Conservation (phyloP, 441 rosid species). For the Arabidopsis hybrid region DNA sequence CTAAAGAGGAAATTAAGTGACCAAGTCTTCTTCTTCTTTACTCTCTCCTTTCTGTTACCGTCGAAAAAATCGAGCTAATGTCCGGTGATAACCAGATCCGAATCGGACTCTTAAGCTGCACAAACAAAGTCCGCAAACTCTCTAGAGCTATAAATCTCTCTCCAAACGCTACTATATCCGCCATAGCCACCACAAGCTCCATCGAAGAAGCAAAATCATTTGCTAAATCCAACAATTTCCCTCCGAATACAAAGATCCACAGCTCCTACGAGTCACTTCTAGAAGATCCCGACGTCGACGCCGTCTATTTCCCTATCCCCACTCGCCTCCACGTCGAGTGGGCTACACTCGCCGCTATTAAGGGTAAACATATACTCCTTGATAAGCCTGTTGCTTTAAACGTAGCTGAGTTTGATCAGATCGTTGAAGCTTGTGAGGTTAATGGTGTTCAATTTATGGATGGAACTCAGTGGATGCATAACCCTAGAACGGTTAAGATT, state of each 20-base stretch:
- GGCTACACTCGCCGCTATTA: constrained; percentile 66
- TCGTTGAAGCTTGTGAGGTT: constrained; percentile 64
- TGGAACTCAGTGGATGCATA: constrained; percentile 87
- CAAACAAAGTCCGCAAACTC: constrained; percentile 68
- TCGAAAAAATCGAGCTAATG: neutral
- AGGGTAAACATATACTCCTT: constrained; percentile 74
- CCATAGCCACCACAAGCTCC: constrained; percentile 63
- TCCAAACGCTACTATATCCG: constrained; percentile 68
- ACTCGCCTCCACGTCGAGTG: constrained; percentile 75
- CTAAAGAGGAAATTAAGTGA: neutral
- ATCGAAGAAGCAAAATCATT: constrained; percentile 60
- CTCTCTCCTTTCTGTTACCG: neutral
- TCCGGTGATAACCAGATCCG: constrained; percentile 39
- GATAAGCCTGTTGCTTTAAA: constrained; percentile 80
- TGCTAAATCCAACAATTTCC: constrained; percentile 63
- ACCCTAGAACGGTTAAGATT: constrained; percentile 68
- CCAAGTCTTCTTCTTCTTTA: neutral
- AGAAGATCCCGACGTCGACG: constrained; percentile 75
- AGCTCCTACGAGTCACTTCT: constrained; percentile 73
- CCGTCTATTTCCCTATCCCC: constrained; percentile 78
- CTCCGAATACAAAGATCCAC: constrained; percentile 57
- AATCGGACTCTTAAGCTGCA: constrained; percentile 77
- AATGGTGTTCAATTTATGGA: constrained; percentile 83
- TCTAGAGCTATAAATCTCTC: constrained; percentile 67
- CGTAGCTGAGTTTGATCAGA: constrained; percentile 61